Conservation (phyloP, 2,329 filamentous ascomycete species). For the Monosporascus sp. region DNA sequence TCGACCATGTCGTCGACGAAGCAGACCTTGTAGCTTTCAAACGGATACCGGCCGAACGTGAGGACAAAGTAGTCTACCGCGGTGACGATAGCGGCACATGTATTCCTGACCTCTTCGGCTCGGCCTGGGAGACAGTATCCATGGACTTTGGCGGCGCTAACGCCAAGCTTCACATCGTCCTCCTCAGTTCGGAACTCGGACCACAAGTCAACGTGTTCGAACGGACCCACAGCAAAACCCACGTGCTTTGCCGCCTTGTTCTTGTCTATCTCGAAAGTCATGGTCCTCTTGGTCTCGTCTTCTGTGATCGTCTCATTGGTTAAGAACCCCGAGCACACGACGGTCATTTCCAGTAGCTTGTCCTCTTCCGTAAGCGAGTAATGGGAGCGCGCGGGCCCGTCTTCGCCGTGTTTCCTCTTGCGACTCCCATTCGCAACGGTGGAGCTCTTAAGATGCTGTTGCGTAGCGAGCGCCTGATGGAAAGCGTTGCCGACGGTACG, state of each 20-base stretch:
- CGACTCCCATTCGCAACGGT: slow-evolving; percentile 24
- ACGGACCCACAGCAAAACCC: slow-evolving; percentile 89
- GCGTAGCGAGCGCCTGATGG: slow-evolving; percentile 40
- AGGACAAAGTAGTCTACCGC: slow-evolving; percentile 90
- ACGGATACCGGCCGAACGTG: slow-evolving; percentile 85
- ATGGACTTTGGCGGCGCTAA: slow-evolving; percentile 81
- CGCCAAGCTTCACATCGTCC: slow-evolving; percentile 84
- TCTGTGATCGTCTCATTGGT: slow-evolving; percentile 73
- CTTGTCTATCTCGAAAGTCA: slow-evolving; percentile 73
- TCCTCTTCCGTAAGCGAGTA: slow-evolving; percentile 64
- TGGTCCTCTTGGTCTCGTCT: slow-evolving; percentile 78
- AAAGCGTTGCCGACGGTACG: slow-evolving; percentile 78
- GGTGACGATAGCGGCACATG: slow-evolving; percentile 76
- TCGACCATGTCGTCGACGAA: slow-evolving; percentile 85
- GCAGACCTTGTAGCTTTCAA: slow-evolving; percentile 84
- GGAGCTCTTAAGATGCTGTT: slow-evolving; percentile 22
- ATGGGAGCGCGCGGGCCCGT: slow-evolving; percentile 31
- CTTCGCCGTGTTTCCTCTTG: slow-evolving; percentile 36
- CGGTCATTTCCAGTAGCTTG: slow-evolving; percentile 79
- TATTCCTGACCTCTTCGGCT: slow-evolving; percentile 77
- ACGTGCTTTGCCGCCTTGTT: slow-evolving; percentile 82
- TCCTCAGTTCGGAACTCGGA: slow-evolving; percentile 85
- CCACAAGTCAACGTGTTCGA: slow-evolving; percentile 82
- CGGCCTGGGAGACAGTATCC: slow-evolving; percentile 87
- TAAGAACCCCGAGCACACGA: slow-evolving; percentile 85